Percentiles rank a stretch among this genome's conserved stretches.
Conservation (phyloP, 495 filamentous ascomycete species). For the Penicillium angulare region DNA sequence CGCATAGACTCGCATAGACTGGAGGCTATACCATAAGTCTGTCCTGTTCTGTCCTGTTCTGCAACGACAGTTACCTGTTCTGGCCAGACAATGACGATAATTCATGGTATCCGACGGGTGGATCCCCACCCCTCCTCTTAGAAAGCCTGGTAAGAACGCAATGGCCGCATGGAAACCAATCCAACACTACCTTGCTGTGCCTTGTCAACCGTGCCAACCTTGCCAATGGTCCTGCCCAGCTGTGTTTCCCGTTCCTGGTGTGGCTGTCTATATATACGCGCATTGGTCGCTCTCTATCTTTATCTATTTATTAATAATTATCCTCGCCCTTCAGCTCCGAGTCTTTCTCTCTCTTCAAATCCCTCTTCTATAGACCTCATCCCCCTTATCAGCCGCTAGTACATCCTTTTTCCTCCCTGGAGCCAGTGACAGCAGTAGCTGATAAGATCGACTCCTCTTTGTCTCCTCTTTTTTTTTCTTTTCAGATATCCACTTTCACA, state of each 20-base stretch:
- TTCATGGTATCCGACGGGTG: constrained; percentile 36
- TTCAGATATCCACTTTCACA: constrained; percentile 3
- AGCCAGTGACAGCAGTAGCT: constrained; percentile 3
- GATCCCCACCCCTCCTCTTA: constrained; percentile 19
- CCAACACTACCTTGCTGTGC: too few species aligned
- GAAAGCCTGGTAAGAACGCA: not conserved
- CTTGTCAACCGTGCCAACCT: not conserved
- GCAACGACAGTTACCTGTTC: constrained; percentile 11
- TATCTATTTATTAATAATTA: constrained; percentile 6
- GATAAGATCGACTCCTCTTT: constrained; percentile 3
- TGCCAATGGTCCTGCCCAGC: too few species aligned
- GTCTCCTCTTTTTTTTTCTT: constrained; percentile 9
- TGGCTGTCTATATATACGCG: constrained; percentile 13
- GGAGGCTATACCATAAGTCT: not conserved
- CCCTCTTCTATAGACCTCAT: constrained; percentile 1
- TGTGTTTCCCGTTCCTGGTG: not conserved
- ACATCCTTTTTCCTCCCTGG: constrained; percentile 5
- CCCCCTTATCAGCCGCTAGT: constrained; percentile 1
- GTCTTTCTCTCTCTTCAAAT: not conserved
- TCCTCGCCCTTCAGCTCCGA: not conserved
- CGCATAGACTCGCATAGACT: not conserved
- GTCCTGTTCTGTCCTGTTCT: constrained; percentile 9
- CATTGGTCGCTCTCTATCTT: not conserved
- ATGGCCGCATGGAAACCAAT: not conserved
- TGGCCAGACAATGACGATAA: constrained; percentile 41